Conservation (phyloP, 345 rosid species). For the Anastatica hierochuntica region DNA sequence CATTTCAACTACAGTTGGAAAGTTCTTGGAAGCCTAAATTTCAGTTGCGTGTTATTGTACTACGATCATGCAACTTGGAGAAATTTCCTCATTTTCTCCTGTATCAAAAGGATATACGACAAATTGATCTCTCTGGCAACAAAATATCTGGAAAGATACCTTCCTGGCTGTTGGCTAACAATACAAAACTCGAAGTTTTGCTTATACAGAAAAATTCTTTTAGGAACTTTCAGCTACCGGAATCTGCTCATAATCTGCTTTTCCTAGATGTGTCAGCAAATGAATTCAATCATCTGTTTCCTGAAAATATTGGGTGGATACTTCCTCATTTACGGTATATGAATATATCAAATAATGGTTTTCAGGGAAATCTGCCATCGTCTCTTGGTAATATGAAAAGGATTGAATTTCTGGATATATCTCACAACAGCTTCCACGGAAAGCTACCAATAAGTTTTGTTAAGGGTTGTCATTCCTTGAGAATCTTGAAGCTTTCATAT, state of each 20-base stretch:
- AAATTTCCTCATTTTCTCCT: slow-evolving; percentile 6
- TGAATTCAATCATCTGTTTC: neutral
- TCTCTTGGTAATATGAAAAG: neutral
- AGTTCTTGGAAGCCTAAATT: neutral
- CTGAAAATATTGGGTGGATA: neutral
- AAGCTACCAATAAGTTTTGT: neutral
- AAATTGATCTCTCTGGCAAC: slow-evolving; percentile 5
- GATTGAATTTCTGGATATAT: neutral
- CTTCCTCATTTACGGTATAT: neutral
- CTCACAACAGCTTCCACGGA: slow-evolving; percentile 6
- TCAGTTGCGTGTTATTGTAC: neutral
- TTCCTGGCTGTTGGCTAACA: slow-evolving; percentile 8
- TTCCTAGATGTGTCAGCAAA: slow-evolving; percentile 4
- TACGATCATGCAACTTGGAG: neutral
- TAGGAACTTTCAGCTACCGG: neutral
- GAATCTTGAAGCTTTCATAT: neutral
- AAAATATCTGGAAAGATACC: slow-evolving; percentile 1
- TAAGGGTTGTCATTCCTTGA: neutral
- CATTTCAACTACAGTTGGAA: neutral
- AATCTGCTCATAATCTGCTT: neutral
- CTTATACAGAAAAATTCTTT: neutral
- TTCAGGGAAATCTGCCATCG: neutral
- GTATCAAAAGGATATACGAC: neutral
- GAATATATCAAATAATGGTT: neutral
- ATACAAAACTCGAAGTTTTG: neutral